Evolutionary conservation across 441 rosid genomes (phyloP).

Genomic region (Gossypium schwendimanii): DNA sequence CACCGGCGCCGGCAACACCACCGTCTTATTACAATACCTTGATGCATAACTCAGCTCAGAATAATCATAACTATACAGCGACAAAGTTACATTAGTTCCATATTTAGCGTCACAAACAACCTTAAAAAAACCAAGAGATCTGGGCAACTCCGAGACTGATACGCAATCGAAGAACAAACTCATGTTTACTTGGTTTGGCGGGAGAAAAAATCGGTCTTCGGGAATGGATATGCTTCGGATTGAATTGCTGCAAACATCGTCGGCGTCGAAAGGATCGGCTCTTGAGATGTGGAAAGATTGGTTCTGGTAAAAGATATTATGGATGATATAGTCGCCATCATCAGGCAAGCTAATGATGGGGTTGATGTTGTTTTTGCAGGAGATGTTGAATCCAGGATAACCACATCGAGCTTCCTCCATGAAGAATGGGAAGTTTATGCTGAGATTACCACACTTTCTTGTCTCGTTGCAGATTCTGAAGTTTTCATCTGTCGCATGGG

Average conservation of each 20-base stretch:
- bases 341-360: not conserved
- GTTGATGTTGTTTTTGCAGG: slow-evolving; percentile 19
- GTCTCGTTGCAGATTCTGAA: not conserved
- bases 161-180: slow-evolving; percentile 31
- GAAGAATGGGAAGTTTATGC: not conserved
- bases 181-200: not conserved
- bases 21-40: not conserved
- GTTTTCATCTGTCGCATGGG: not conserved
- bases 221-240: slow-evolving; percentile 26
- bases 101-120: not conserved
- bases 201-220: not conserved
- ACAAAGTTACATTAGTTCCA: not conserved
- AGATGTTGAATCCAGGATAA: slow-evolving; percentile 38
- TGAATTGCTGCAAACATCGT: slow-evolving; percentile 15
- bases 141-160: not conserved
- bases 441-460: not conserved
- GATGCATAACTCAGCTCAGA: not conserved
- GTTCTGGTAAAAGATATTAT: not conserved
- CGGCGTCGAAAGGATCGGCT: slow-evolving; percentile 12
- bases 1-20: not conserved
- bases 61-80: not conserved
- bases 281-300: not conserved
- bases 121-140: slow-evolving; percentile 3
- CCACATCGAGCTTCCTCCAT: slow-evolving; percentile 31
- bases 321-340: not conserved